Percentiles rank a stretch among this genome's conserved stretches.
phyloP scores from a whole-genome alignment of 148 eudicot species.

The Dysphania ambrosioides region DNA sequence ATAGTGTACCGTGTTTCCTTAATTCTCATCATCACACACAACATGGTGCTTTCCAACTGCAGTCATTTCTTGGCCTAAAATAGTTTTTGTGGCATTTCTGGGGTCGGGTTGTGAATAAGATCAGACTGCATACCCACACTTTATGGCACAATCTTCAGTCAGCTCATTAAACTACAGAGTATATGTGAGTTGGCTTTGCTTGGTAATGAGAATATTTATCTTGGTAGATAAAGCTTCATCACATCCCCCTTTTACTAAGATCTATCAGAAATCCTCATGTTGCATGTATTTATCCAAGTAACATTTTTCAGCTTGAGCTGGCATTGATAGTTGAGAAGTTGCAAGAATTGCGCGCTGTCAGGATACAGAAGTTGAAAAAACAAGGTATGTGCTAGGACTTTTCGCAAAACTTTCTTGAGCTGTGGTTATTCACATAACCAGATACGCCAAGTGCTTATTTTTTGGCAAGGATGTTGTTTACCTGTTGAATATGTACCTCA shows the following conservation, averaged over 20 bases:
- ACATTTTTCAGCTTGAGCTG: constrained; percentile 81
- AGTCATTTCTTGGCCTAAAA: neutral
- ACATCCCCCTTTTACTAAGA: neutral
- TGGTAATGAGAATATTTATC: too few relatives aligned
- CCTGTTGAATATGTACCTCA: neutral
- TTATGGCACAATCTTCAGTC: neutral
- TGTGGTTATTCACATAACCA: neutral
- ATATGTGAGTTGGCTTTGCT: neutral
- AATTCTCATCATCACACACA: neutral
- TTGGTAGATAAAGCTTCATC: neutral
- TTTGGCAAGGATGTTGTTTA: neutral
- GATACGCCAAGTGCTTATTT: neutral
- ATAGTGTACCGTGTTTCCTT: neutral
- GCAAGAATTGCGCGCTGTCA: constrained; percentile 89
- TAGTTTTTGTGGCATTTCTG: neutral
- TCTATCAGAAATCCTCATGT: neutral
- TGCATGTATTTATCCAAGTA: neutral
- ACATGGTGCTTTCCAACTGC: neutral
- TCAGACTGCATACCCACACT: too few relatives aligned
- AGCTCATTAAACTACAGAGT: neutral
- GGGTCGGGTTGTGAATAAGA: neutral
- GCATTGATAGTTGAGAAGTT: constrained; percentile 88
- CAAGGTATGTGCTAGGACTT: constrained; percentile 54
- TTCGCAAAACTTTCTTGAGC: neutral
- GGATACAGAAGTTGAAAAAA: constrained; percentile 87